These are phyloP conservation scores for Amanita exitialis DNA, from an alignment of 768 basidiomycete species.

Conservation along the genomic window DNA sequence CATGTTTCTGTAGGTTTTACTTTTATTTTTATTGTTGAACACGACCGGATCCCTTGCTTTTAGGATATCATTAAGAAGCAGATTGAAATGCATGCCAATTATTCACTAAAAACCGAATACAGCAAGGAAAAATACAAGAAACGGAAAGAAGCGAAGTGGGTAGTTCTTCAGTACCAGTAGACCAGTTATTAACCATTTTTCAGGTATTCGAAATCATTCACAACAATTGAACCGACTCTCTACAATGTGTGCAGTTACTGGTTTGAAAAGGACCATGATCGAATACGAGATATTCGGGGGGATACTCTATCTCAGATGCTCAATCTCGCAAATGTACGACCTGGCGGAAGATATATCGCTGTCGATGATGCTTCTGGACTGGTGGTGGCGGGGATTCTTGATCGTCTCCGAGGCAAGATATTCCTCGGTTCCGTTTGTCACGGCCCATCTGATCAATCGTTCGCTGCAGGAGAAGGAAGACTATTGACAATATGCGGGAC, in stretches of 20 bases:
- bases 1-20: constrained; percentile 53
- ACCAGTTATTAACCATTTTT: background rate
- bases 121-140: constrained; percentile 98
- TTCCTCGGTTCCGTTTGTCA: background rate
- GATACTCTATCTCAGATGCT: constrained; percentile 89
- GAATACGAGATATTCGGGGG: constrained; percentile 75
- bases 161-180: background rate
- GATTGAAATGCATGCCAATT: constrained; percentile 88
- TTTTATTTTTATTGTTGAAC: constrained; percentile 5
- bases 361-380: constrained; percentile 92
- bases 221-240: constrained; percentile 79
- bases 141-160: constrained; percentile 93
- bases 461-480: constrained; percentile 56
- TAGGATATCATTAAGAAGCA: constrained; percentile 95
- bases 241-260: constrained; percentile 87
- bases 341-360: constrained; percentile 79
- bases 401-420: constrained; percentile 71
- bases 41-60: constrained; percentile 8
- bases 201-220: constrained; percentile 83
- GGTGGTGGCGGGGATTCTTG: constrained; percentile 74
- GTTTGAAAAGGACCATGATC: constrained; percentile 73
- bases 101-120: constrained; percentile 92
- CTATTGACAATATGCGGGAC: constrained; percentile 80
- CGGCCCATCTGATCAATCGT: background rate
- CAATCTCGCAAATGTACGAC: constrained; percentile 70